phyloP scores from a whole-genome alignment of 495 filamentous ascomycete genomes.

The Neurospora intermedia region DNA sequence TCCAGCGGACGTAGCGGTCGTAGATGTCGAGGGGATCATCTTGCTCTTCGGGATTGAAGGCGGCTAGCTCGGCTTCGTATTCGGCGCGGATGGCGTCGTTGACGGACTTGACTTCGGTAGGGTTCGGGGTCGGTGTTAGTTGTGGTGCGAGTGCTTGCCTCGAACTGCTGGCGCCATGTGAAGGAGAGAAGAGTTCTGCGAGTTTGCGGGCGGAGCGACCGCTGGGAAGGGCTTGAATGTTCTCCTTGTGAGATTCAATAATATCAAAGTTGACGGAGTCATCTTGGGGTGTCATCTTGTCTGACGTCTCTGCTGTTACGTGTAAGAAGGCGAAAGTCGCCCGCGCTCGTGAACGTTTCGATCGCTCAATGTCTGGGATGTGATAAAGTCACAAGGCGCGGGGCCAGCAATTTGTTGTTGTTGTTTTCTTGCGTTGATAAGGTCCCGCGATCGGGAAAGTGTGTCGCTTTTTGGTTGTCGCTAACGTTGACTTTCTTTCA shows the following conservation, averaged over 20 bases:
- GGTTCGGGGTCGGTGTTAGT: constrained; percentile 36
- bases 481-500: background rate
- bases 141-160: background rate
- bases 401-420: background rate
- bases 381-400: background rate
- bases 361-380: background rate
- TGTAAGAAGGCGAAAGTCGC: background rate
- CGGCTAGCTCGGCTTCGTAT: constrained; percentile 73
- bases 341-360: background rate
- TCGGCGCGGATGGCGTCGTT: constrained; percentile 71
- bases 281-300: constrained; percentile 37
- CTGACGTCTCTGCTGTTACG: background rate
- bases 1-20: constrained; percentile 96
- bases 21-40: constrained; percentile 95
- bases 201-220: constrained; percentile 86
- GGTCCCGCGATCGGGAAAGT: background rate
- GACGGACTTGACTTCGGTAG: constrained; percentile 59
- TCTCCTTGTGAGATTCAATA: constrained; percentile 95
- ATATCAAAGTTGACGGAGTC: constrained; percentile 79
- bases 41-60: constrained; percentile 54
- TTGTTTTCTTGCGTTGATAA: background rate
- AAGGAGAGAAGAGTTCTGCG: constrained; percentile 69
- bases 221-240: constrained; percentile 85
- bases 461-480: background rate
- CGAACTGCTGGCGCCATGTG: constrained; percentile 40